Conservation (phyloP, 768 basidiomycete genomes). For the Lactarius indigo region DNA sequence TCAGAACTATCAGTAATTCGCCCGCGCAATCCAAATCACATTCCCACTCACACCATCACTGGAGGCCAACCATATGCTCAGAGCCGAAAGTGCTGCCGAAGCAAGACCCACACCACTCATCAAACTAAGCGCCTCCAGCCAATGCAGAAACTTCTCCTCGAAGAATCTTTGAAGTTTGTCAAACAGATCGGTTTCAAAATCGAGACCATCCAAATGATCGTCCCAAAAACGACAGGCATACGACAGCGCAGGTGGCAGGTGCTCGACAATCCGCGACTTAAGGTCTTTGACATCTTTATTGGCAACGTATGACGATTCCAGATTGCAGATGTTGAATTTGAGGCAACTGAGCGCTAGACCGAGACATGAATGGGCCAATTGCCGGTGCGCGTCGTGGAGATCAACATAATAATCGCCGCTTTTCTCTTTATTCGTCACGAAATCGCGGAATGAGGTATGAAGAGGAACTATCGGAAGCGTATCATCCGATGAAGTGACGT, state of each 20-base stretch:
- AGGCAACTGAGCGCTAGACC: neutral
- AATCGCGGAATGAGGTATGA: neutral
- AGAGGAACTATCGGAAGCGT: neutral
- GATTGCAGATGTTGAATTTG: constrained; percentile 5
- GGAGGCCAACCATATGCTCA: neutral
- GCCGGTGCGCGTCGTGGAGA: neutral
- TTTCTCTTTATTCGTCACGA: neutral
- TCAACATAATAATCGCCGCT: neutral
- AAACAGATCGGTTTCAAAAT: neutral
- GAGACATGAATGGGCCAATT: neutral
- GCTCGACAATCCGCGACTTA: neutral
- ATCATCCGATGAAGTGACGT: neutral
- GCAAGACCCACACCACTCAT: neutral
- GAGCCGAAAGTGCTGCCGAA: neutral
- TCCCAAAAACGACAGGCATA: constrained; percentile 10
- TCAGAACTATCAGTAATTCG: neutral
- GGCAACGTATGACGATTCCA: neutral
- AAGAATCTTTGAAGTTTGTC: neutral
- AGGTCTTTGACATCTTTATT: constrained; percentile 2
- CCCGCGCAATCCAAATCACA: neutral
- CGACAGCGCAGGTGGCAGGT: neutral
- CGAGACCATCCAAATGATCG: neutral
- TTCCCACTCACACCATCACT: neutral
- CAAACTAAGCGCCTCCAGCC: neutral
- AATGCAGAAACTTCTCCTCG: neutral